A percentile compares a stretch with the other conserved stretches of the same genome.
Evolutionary conservation across 2,329 filamentous ascomycete genomes (phyloP).

Genomic region (Sarocladium kiliense): DNA sequence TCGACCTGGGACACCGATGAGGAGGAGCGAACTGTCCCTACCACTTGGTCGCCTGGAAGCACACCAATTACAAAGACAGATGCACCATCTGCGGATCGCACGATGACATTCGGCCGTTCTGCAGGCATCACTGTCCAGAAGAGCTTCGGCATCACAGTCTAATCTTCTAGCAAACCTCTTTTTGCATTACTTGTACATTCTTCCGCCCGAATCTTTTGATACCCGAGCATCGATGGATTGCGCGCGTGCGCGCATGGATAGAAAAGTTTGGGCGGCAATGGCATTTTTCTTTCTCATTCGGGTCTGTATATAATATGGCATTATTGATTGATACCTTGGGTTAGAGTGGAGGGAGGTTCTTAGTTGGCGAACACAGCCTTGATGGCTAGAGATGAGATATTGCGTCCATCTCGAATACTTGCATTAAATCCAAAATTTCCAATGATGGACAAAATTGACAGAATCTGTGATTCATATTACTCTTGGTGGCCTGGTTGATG

Average conservation of each 20-base stretch:
- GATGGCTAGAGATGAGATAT: not conserved
- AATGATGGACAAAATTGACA: not conserved
- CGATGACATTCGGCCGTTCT: slow-evolving; percentile 21
- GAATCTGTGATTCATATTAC: no score
- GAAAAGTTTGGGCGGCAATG: slow-evolving; percentile 1
- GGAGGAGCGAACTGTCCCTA: slow-evolving; percentile 39
- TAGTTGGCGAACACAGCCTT: not conserved
- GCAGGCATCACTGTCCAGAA: slow-evolving; percentile 4
- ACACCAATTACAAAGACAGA: slow-evolving; percentile 33
- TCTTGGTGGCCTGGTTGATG: not conserved
- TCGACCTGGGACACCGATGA: slow-evolving; percentile 42
- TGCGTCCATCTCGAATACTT: no score
- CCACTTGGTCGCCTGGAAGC: slow-evolving; percentile 44
- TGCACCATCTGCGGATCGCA: slow-evolving; percentile 32
- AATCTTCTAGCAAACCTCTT: no score
- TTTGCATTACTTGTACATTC: slow-evolving; percentile 2
- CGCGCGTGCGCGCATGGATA: not conserved
- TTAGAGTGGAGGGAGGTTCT: not conserved
- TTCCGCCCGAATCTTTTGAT: not conserved
- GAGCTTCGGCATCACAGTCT: slow-evolving; percentile 2
- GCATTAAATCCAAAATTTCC: no score
- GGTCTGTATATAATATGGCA: not conserved
- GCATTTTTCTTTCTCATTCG: not conserved
- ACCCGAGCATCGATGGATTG: not conserved
- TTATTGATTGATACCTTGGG: not conserved